Conservation (phyloP, 768 basidiomycete genomes). For the Phallus indusiatus region DNA sequence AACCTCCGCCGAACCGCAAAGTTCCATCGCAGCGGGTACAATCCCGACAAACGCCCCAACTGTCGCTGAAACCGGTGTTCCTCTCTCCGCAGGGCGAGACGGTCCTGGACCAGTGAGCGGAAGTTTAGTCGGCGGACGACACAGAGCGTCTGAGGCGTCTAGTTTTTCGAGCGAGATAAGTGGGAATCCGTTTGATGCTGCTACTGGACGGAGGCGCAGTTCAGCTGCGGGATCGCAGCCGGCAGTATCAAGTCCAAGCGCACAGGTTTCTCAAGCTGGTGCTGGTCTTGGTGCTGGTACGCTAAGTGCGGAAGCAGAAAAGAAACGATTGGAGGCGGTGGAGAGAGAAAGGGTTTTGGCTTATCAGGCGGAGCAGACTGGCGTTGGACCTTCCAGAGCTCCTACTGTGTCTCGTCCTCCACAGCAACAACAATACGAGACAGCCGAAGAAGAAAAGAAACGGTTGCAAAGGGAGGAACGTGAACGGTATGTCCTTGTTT, state of each 20-base stretch:
- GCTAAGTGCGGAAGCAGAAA: slow-evolving; percentile 52
- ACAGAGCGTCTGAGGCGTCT: not conserved
- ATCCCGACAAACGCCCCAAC: slow-evolving; percentile 34
- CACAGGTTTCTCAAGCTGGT: slow-evolving; percentile 12
- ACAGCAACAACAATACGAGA: slow-evolving; percentile 23
- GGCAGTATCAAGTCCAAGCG: slow-evolving; percentile 20
- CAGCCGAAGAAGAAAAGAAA: slow-evolving; percentile 57
- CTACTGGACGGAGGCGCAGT: slow-evolving; percentile 14
- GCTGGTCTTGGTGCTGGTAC: slow-evolving; percentile 23
- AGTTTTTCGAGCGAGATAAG: slow-evolving; percentile 20
- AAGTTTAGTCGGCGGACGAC: slow-evolving; percentile 31
- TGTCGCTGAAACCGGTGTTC: slow-evolving; percentile 70
- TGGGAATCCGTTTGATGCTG: not conserved
- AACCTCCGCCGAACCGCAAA: slow-evolving; percentile 20
- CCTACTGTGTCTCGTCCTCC: not conserved
- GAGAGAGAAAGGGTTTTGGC: slow-evolving; percentile 30
- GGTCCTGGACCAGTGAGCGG: slow-evolving; percentile 64
- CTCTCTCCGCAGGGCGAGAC: slow-evolving; percentile 44
- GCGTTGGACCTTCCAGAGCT: not conserved
- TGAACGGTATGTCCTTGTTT: slow-evolving; percentile 29
- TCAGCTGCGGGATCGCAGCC: slow-evolving; percentile 9
- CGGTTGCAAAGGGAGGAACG: slow-evolving; percentile 57
- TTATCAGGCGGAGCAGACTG: slow-evolving; percentile 10
- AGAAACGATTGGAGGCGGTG: slow-evolving; percentile 46
- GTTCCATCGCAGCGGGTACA: slow-evolving; percentile 20